These are phyloP conservation scores for Lactarius trivialis DNA, from an alignment of 768 basidiomycete species.

Conservation along the genomic window DNA sequence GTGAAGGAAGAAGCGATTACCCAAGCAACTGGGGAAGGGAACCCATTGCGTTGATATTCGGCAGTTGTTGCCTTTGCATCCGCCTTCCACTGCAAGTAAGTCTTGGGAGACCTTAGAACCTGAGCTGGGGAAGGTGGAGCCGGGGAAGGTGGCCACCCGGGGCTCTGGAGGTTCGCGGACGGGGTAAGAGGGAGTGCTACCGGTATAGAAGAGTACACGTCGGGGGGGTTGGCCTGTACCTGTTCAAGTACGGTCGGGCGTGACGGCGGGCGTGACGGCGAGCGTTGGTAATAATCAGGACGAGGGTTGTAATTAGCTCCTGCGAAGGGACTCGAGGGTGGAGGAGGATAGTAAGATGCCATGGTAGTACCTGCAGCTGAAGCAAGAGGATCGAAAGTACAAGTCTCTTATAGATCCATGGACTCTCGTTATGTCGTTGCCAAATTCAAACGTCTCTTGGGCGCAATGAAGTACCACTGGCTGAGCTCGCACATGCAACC, in stretches of 20 bases:
- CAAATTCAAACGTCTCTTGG: neutral
- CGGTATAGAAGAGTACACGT: neutral
- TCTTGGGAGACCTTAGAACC: slow-evolving; percentile 1
- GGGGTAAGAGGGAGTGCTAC: neutral
- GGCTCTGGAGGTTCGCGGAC: neutral
- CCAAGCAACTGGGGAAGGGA: slow-evolving; percentile 21
- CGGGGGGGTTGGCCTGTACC: neutral
- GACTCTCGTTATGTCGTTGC: neutral
- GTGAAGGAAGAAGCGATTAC: neutral
- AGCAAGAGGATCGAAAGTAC: neutral
- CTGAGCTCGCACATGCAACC: neutral
- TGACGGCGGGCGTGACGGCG: neutral
- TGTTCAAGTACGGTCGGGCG: neutral
- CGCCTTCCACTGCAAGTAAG: slow-evolving; percentile 17
- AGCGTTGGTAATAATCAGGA: neutral
- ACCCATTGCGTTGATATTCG: slow-evolving; percentile 16
- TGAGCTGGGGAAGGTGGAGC: neutral
- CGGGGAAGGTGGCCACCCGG: neutral
- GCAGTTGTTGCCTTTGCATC: slow-evolving; percentile 11
- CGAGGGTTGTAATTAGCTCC: neutral
- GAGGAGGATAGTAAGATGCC: slow-evolving; percentile 4
- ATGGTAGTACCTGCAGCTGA: neutral
- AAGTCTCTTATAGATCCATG: slow-evolving; percentile 3
- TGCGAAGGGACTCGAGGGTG: slow-evolving; percentile 4
- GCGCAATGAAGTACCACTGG: neutral